These are phyloP conservation scores for Fusarium sp. DNA, from an alignment of 2,329 filamentous ascomycete species.

Conservation along the genomic window DNA sequence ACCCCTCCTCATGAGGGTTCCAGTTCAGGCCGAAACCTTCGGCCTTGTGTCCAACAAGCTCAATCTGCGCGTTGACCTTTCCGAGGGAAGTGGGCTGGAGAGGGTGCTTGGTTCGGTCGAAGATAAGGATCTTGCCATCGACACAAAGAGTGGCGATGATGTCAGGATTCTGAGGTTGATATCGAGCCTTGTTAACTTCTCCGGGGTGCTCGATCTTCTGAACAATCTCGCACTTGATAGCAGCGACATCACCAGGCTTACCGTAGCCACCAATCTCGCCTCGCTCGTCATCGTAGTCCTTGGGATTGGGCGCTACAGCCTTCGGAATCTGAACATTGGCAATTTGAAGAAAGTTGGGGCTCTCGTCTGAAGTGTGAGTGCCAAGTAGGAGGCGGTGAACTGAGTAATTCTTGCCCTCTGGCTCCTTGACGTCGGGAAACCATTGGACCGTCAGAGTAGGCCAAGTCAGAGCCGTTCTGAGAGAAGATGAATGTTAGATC, in stretches of 20 bases:
- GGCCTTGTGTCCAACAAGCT: conserved; percentile 82
- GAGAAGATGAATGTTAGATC: conserved; percentile 4
- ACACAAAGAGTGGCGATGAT: conserved; percentile 93
- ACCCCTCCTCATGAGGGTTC: conserved; percentile 85
- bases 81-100: conserved; percentile 72
- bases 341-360: conserved; percentile 92
- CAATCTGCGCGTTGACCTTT: conserved; percentile 82
- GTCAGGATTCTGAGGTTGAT: conserved; percentile 97
- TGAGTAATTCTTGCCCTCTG: conserved; percentile 86
- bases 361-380: conserved; percentile 89
- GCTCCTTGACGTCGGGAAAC: conserved; percentile 93
- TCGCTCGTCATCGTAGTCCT: conserved; percentile 89
- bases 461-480: conserved; percentile 90
- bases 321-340: conserved; percentile 94
- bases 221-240: conserved; percentile 89
- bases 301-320: conserved; percentile 74
- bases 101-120: conserved; percentile 94
- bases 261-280: conserved; percentile 96
- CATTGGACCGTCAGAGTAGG: conserved; percentile 97
- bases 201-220: conserved; percentile 97
- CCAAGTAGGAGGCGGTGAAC: conserved; percentile 91
- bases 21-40: conserved; percentile 95
- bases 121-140: conserved; percentile 89
- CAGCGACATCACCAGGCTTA: conserved; percentile 73
- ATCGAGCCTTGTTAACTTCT: conserved; percentile 98